Percentiles rank a stretch among this genome's conserved stretches.
Conservation (phyloP, 306 rosid species). For the Carpinus fangiana region DNA sequence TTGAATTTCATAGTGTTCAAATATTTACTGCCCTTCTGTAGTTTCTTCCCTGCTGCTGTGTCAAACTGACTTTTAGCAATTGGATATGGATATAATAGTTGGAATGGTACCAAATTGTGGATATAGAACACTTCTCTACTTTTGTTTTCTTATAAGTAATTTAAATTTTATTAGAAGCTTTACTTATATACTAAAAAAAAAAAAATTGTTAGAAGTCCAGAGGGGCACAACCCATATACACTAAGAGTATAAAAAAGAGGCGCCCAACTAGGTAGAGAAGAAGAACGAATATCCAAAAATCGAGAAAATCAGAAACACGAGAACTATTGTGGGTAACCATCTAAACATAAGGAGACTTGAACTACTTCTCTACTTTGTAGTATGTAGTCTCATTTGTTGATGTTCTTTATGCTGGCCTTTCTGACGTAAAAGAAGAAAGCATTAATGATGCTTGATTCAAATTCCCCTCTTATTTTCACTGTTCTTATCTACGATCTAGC, state of each 20-base stretch:
- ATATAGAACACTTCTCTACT: not conserved
- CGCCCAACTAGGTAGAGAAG: too few species aligned
- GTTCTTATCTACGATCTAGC: not conserved
- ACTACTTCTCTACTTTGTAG: not conserved
- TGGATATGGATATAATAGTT: constrained; percentile 18
- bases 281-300: too few species aligned
- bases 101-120: not conserved
- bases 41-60: constrained; percentile 17
- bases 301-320: too few species aligned
- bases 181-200: too few species aligned
- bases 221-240: too few species aligned
- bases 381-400: not conserved
- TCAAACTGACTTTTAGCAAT: constrained; percentile 1
- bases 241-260: too few species aligned
- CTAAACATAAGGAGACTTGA: too few species aligned
- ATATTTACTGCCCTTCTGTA: not conserved
- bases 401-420: not conserved
- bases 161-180: too few species aligned
- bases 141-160: too few species aligned
- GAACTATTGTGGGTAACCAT: too few species aligned
- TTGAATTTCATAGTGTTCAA: constrained; percentile 8
- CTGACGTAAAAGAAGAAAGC: not conserved
- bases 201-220: too few species aligned
- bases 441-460: not conserved
- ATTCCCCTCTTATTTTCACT: not conserved